These are phyloP conservation scores for Thalassiosira ordinaria DNA, from an alignment of 352 stramenopile genomes.

Conservation along the genomic window DNA sequence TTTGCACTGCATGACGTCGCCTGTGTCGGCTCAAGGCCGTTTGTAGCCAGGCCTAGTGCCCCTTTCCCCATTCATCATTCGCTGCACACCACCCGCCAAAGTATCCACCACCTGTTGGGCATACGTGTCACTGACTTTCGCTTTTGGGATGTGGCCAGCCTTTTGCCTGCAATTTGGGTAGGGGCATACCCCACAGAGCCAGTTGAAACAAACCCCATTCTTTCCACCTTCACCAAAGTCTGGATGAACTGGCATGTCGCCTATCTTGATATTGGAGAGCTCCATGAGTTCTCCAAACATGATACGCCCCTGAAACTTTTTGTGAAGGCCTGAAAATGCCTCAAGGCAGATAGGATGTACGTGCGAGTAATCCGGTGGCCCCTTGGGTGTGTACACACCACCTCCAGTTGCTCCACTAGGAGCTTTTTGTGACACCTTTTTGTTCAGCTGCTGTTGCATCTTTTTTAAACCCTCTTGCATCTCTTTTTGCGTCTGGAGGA, in stretches of 20 bases:
- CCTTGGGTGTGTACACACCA: neutral
- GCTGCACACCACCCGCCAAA: neutral
- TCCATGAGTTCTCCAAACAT: slow-evolving; percentile 4
- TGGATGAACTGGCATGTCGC: neutral
- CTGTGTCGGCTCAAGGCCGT: neutral
- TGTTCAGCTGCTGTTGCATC: slow-evolving; percentile 4
- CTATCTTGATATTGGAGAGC: neutral
- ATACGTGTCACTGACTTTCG: neutral
- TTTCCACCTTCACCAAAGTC: neutral
- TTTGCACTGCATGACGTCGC: neutral
- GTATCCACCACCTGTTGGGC: neutral
- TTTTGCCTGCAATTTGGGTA: neutral
- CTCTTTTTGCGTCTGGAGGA: neutral
- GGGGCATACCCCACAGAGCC: neutral
- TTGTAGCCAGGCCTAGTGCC: neutral
- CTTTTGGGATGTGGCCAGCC: neutral
- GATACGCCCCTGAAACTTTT: neutral
- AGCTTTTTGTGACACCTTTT: too few relatives aligned
- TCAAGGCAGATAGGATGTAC: neutral
- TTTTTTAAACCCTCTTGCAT: neutral
- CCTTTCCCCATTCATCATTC: neutral
- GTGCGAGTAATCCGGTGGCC: neutral
- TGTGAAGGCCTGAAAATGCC: neutral
- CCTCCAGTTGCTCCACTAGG: neutral
- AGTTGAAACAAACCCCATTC: slow-evolving; percentile 5